Percentiles rank a stretch among this genome's conserved stretches.
These are phyloP conservation scores for Xylaria sp. DNA, from an alignment of 2,329 filamentous ascomycete genomes.

Conservation along the genomic window DNA sequence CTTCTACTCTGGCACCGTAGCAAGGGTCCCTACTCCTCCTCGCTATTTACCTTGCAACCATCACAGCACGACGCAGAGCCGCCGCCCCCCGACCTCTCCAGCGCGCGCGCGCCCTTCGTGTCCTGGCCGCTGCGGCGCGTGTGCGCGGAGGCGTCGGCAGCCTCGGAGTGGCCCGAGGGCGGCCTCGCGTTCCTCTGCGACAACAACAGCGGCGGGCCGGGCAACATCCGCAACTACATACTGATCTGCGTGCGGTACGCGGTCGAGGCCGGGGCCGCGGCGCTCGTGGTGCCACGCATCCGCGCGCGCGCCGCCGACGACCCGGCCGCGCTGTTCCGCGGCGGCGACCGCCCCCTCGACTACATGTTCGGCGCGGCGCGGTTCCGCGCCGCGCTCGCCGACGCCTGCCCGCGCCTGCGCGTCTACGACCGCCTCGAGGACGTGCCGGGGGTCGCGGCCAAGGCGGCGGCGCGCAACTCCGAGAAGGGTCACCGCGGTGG, in stretches of 20 bases:
- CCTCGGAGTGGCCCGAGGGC: too few species aligned
- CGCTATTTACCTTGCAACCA: background rate
- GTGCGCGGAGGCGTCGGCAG: constrained; percentile 46
- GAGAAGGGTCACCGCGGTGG: constrained; percentile 32
- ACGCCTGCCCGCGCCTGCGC: constrained; percentile 44
- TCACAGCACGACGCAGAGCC: background rate
- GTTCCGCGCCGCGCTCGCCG: constrained; percentile 41
- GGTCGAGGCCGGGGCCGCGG: constrained; percentile 49
- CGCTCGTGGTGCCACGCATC: constrained; percentile 47
- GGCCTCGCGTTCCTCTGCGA: constrained; percentile 51
- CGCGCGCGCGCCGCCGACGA: constrained; percentile 41
- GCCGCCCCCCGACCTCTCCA: constrained; percentile 37
- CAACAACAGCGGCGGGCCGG: constrained; percentile 53
- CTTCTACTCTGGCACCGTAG: too few species aligned
- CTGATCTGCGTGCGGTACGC: constrained; percentile 53
- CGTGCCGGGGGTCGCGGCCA: constrained; percentile 42
- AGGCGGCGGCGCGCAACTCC: too few species aligned
- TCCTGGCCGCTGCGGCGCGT: constrained; percentile 47
- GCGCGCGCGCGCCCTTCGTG: constrained; percentile 44
- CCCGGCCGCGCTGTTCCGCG: constrained; percentile 42
- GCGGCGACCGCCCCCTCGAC: constrained; percentile 38
- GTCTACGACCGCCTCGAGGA: constrained; percentile 40
- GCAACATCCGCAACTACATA: constrained; percentile 54
- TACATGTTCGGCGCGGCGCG: constrained; percentile 51
- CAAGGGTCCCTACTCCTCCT: background rate